These are phyloP conservation scores for Xylaria sp. DNA, from an alignment of 2,329 filamentous ascomycete genomes.

Conservation along the genomic window DNA sequence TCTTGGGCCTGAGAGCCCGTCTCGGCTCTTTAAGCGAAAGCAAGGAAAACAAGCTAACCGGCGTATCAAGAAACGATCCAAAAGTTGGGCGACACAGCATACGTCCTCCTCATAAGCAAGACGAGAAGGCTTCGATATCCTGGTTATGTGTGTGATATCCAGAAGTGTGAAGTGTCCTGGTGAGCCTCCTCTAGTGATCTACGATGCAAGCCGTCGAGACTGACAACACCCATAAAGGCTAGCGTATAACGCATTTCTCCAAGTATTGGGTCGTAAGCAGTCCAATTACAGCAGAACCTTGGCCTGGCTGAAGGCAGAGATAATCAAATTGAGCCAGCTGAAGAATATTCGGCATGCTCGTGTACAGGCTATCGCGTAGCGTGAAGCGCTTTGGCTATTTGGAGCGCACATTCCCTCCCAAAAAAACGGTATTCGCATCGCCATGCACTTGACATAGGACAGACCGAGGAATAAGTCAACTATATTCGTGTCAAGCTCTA, in stretches of 20 bases:
- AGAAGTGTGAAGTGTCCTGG: conserved; percentile 65
- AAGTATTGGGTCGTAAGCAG: conserved; percentile 74
- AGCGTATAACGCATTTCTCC: conserved; percentile 71
- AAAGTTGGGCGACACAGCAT: conserved; percentile 69
- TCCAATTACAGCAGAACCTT: conserved; percentile 69
- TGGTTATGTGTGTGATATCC: conserved; percentile 64
- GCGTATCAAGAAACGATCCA: conserved; percentile 62
- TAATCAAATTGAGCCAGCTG: conserved; percentile 45
- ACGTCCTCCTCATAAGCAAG: conserved; percentile 65
- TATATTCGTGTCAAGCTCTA: not conserved
- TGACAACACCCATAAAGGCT: conserved; percentile 55
- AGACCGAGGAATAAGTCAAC: not conserved
- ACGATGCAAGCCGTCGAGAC: not conserved
- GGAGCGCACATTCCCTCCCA: not conserved
- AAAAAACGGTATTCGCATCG: not conserved
- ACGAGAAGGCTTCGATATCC: conserved; percentile 52
- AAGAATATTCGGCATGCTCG: conserved; percentile 41
- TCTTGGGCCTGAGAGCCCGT: too few species aligned
- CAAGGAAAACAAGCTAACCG: not conserved
- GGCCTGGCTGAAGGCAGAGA: conserved; percentile 66
- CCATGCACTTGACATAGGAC: not conserved
- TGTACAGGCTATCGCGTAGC: conserved; percentile 26
- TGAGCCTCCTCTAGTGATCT: conserved; percentile 47
- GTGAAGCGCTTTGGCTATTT: not conserved
- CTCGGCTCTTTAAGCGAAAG: not conserved